A percentile compares a stretch with the other conserved stretches of the same genome.
Conservation (phyloP, 257 asterid genomes). For the Ilex asprella region DNA sequence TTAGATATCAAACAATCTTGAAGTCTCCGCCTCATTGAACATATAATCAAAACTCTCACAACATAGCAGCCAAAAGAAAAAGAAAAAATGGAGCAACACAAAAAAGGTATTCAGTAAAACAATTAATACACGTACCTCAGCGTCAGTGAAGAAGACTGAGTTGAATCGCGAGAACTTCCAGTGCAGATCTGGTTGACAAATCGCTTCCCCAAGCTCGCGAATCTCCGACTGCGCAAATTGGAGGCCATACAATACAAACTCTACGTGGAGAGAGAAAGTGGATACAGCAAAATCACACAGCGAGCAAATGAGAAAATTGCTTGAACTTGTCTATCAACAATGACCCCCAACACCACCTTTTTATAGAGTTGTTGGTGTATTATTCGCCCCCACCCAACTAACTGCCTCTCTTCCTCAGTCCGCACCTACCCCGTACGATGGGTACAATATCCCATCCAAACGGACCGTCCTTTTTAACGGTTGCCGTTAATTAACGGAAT, state of each 20-base stretch:
- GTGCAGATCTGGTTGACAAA: conserved; percentile 32
- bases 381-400: neutral
- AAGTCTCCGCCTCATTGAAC: neutral
- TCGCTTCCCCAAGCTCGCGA: conserved; percentile 46
- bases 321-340: no score
- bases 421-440: neutral
- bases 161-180: conserved; percentile 3
- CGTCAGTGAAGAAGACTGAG: conserved; percentile 22
- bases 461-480: neutral
- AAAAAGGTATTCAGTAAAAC: neutral
- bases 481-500: neutral
- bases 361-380: no score
- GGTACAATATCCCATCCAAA: neutral
- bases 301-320: no score
- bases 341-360: no score
- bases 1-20: no score
- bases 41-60: neutral
- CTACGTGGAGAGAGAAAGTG: neutral
- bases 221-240: conserved; percentile 37
- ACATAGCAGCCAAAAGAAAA: neutral
- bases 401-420: neutral
- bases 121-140: conserved; percentile 15
- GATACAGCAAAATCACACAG: no score
- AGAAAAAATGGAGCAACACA: no score
- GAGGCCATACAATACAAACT: conserved; percentile 51